Base-by-base conservation (phyloP, 2,329 filamentous ascomycete genomes). In the Cercospora nicotianae region DNA sequence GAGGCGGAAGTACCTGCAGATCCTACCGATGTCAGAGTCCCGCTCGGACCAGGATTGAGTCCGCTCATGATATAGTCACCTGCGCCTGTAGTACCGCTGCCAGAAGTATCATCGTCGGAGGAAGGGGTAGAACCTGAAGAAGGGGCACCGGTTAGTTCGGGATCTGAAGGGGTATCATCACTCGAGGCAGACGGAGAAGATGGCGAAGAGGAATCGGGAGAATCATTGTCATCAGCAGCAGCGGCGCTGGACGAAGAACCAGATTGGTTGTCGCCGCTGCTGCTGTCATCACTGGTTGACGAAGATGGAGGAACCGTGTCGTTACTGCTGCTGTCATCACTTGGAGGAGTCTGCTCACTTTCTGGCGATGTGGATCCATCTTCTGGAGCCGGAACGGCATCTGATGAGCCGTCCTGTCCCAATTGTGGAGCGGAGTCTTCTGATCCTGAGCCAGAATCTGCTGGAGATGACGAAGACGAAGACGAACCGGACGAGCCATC, bases 1-100 rank as follows among this genome's bases (percentile, higher is more conserved):
- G 67, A 69, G 30, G 68, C 60, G 12, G 60, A 65, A 51, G 67
- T 69, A 20, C 59, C 57, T 16, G 59, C 64, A 36, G 67, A 64
- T n/a, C 55, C 61, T 33, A 33, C 31, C 28, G 55, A 59, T 59
- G 55, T 23, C 55, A 59, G 55, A 31, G 39, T 48, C 39, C 60
- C 10, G 42, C 36, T 30, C 39, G 36, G 26, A n/a, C 39, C 60
- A 48, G 60, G 42, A 63, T 48, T 33, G 23, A 63, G 30, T 28
- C 60, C 60, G 23, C 60, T 63, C 23, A 42, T 51, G 42, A 63
- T 48, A 42, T 51, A 48, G 30, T 63, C 59, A 39, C 59, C 59
- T 28, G 36, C 36, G 26, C 42, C 60, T 31, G 39, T 51, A 33
- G 55, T 28, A 1, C 48, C 48, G 48, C 48, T 28, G 13, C 23